Base-by-base conservation (phyloP, 2,329 filamentous ascomycete species). In the Mycosphaerella sp. region DNA sequence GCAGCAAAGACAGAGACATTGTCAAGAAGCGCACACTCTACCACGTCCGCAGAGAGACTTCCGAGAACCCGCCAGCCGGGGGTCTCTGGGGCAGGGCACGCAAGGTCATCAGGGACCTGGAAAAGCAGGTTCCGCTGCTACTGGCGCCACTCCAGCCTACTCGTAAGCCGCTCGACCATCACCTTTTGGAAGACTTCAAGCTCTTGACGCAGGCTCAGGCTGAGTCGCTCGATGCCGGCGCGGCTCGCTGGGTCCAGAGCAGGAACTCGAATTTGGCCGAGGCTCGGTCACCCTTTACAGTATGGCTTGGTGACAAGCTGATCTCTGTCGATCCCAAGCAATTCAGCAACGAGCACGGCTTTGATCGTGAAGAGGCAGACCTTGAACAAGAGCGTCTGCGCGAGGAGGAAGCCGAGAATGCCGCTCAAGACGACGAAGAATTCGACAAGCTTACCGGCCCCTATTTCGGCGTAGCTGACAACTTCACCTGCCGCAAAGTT, bases 11-110 rank as follows among this genome's bases (percentile, higher is more conserved):
- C 53, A 69, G 73, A 0, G 75, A 77, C 0, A 63, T 74, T 17
- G 83, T 94, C 58, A 81, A 81, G 54, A 73, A 79, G 46, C 77
- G 81, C 12, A 89, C 82, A 0, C 62, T 94, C 2, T 88, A 75
- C 64, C 79, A 84, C 52, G 69, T 89, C 1, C 77, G 79, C 14
- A 62, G 66, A 10, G 63, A 57, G 2, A 58, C 64, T 2, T 62
- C 64, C 1, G 54, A 65, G 7, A 63, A 63, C 6, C 63, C 60
- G 7, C 58, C 76, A 8, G 59, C 66, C 18, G 75, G 75, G 1
- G 70, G 74, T 16, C 57, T 71, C 6, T 65, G 73, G 28, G 56
- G 57, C 0, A 65, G 66, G 10, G 71, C 77, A 6, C 68, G 59
- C 8, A 69, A 57, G 32, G 66, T 70, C 6, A 66, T 82, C 40